Conservation (phyloP, 768 basidiomycete species). For the Tylopilus plumbeoviolaceoides region DNA sequence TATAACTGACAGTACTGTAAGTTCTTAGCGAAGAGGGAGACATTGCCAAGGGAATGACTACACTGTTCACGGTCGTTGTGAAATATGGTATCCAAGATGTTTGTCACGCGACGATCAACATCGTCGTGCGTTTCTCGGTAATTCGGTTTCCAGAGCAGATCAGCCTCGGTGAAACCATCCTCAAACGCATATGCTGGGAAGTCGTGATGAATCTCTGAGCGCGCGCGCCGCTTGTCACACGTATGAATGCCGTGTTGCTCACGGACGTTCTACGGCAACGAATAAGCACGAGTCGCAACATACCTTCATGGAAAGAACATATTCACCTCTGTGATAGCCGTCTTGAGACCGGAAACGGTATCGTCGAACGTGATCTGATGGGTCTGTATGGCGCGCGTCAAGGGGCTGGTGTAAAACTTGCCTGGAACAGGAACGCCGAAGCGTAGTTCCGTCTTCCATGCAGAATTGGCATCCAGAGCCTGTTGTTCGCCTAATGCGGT, state of each 20-base stretch:
- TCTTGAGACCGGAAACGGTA: constrained; percentile 20
- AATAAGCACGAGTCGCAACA: background rate
- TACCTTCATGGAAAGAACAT: background rate
- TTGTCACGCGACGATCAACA: background rate
- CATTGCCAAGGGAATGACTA: background rate
- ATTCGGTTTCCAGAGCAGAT: constrained; percentile 46
- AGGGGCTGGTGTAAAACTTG: constrained; percentile 35
- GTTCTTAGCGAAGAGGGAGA: background rate
- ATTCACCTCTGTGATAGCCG: constrained; percentile 52
- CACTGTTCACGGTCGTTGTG: background rate
- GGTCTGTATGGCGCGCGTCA: constrained; percentile 55
- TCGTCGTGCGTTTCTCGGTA: constrained; percentile 7
- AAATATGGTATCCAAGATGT: background rate
- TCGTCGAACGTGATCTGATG: constrained; percentile 46
- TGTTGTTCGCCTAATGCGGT: constrained; percentile 53
- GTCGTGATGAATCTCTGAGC: constrained; percentile 32
- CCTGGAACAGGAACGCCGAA: constrained; percentile 1
- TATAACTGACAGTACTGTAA: constrained; percentile 40
- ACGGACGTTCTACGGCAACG: constrained; percentile 49
- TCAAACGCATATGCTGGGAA: constrained; percentile 54
- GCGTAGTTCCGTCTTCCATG: constrained; percentile 1
- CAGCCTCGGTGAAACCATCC: constrained; percentile 52
- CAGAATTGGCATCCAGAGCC: constrained; percentile 32
- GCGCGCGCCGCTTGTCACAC: constrained; percentile 59
- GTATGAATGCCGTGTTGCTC: constrained; percentile 64